A percentile compares a stretch with the other conserved stretches of the same genome.
phyloP scores from a whole-genome alignment of 164 flowering plant species.

The Echeveria elegans region DNA sequence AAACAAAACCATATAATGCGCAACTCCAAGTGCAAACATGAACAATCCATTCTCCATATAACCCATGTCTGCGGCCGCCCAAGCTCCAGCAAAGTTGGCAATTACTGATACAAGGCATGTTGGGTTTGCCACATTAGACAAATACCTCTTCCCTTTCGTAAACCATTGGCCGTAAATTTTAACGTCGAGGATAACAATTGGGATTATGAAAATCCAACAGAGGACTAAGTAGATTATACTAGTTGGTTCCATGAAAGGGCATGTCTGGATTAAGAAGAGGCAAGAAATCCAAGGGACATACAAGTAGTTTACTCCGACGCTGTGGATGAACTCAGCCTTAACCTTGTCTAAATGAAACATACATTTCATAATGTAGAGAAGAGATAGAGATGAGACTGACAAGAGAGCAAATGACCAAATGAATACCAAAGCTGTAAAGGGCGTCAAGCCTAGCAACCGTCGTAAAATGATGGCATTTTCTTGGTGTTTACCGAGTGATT shows the following conservation, averaged over 20 bases:
- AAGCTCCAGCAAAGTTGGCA: conserved; percentile 18
- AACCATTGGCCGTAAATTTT: conserved; percentile 28
- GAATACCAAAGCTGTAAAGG: conserved; percentile 9
- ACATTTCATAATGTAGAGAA: conserved; percentile 17
- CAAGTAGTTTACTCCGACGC: conserved; percentile 19
- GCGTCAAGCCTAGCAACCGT: conserved; percentile 2
- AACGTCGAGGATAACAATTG: conserved; percentile 18
- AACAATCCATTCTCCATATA: conserved; percentile 20
- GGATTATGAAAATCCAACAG: conserved; percentile 17
- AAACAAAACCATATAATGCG: conserved; percentile 20
- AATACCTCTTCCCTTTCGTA: conserved; percentile 17
- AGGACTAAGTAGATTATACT: conserved; percentile 19
- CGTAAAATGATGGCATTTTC: not conserved
- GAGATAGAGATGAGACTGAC: conserved; percentile 9
- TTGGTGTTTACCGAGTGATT: not conserved
- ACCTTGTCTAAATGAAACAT: conserved; percentile 19
- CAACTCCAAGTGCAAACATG: conserved; percentile 22
- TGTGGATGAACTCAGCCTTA: conserved; percentile 20
- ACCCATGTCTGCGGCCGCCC: conserved; percentile 18
- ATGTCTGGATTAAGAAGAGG: conserved; percentile 22
- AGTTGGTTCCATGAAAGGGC: conserved; percentile 15
- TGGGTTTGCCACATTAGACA: conserved; percentile 20
- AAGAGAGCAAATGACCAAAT: conserved; percentile 15
- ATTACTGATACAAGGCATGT: conserved; percentile 20
- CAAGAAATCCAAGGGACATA: conserved; percentile 23